These are phyloP conservation scores for Marasmius sp. DNA, from an alignment of 1,284 basidiomycete species.

Conservation along the genomic window DNA sequence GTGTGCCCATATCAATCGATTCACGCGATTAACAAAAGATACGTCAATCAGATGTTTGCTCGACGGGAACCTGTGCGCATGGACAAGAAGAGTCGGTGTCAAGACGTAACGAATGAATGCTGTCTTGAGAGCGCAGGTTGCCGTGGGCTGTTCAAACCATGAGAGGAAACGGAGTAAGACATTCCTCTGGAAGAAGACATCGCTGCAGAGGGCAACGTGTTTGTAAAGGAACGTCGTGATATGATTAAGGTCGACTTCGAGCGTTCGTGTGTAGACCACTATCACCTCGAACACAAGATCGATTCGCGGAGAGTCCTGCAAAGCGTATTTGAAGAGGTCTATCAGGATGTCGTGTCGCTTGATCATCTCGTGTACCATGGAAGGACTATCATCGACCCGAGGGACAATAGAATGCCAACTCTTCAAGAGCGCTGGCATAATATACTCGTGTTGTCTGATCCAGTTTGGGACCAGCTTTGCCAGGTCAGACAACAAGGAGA, in stretches of 20 bases:
- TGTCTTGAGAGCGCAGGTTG: slow-evolving; percentile 81
- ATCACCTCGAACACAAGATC: slow-evolving; percentile 91
- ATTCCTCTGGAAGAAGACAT: slow-evolving; percentile 74
- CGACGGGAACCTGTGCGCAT: slow-evolving; percentile 56
- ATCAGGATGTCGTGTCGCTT: slow-evolving; percentile 73
- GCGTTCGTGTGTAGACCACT: slow-evolving; percentile 78
- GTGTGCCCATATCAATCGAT: slow-evolving; percentile 80
- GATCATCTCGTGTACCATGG: slow-evolving; percentile 50
- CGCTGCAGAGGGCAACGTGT: slow-evolving; percentile 73
- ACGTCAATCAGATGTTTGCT: slow-evolving; percentile 66
- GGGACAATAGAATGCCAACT: slow-evolving; percentile 68
- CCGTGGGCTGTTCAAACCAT: slow-evolving; percentile 73
- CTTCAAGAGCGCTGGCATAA: slow-evolving; percentile 68
- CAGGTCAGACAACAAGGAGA: slow-evolving; percentile 81
- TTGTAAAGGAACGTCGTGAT: slow-evolving; percentile 89
- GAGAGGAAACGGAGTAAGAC: slow-evolving; percentile 84
- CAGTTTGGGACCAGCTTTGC: slow-evolving; percentile 67
- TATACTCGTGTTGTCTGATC: slow-evolving; percentile 67
- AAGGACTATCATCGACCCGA: slow-evolving; percentile 46
- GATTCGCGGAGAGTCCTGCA: slow-evolving; percentile 71
- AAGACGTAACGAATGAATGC: slow-evolving; percentile 86
- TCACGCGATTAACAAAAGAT: slow-evolving; percentile 70
- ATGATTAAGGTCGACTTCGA: slow-evolving; percentile 81
- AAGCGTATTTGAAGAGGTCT: slow-evolving; percentile 74
- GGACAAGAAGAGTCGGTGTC: slow-evolving; percentile 85